These are phyloP conservation scores for Lepraria neglecta DNA, from an alignment of 495 filamentous ascomycete genomes.

Conservation along the genomic window DNA sequence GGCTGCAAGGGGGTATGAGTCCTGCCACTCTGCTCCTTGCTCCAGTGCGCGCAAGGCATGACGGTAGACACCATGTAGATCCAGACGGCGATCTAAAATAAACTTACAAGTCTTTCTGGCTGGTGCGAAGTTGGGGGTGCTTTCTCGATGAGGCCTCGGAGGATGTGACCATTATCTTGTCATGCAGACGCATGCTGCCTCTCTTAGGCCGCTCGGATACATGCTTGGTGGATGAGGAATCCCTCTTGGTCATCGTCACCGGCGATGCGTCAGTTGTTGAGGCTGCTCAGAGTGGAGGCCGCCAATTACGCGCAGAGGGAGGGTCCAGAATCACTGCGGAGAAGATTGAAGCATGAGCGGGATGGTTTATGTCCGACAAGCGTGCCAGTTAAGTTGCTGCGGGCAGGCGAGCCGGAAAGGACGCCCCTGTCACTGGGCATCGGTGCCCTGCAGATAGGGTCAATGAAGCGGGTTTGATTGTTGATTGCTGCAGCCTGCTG, in stretches of 20 bases:
- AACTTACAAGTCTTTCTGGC: slow-evolving; percentile 40
- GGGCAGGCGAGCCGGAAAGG: slow-evolving; percentile 15
- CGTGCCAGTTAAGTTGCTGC: slow-evolving; percentile 19
- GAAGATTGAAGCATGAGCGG: slow-evolving; percentile 19
- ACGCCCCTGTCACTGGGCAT: slow-evolving; percentile 5
- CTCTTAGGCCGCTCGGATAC: slow-evolving; percentile 42
- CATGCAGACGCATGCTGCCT: slow-evolving; percentile 42
- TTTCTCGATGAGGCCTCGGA: slow-evolving; percentile 24
- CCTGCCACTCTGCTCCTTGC: not conserved
- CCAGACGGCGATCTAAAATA: not conserved
- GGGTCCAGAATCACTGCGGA: slow-evolving; percentile 13
- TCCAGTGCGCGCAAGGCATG: not conserved
- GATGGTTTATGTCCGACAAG: slow-evolving; percentile 20
- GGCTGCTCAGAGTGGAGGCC: slow-evolving; percentile 2
- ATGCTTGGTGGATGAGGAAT: slow-evolving; percentile 30
- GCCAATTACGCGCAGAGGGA: slow-evolving; percentile 10
- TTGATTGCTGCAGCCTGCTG: not conserved
- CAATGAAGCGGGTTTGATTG: slow-evolving; percentile 3
- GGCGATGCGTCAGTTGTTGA: slow-evolving; percentile 10
- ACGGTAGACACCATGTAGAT: not conserved
- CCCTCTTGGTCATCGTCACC: slow-evolving; percentile 26
- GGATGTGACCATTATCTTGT: slow-evolving; percentile 37
- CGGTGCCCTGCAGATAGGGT: not conserved
- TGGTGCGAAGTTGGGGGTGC: slow-evolving; percentile 23
- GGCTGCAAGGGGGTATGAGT: not conserved